Evolutionary conservation across 2,329 filamentous ascomycete genomes (phyloP).

Genomic region (Colletotrichum sojae): DNA sequence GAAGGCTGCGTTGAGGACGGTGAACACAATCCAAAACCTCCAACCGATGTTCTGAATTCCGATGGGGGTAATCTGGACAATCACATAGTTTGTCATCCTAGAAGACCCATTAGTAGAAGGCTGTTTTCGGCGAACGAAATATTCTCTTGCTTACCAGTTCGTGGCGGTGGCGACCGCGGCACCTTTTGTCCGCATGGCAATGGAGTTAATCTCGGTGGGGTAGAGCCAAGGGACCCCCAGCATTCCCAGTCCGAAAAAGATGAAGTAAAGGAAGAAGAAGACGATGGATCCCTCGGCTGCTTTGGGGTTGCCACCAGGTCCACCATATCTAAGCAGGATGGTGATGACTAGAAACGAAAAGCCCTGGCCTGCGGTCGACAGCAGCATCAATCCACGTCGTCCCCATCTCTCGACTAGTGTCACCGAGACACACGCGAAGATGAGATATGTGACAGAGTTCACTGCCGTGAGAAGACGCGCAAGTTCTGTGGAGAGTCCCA

Average conservation of each 20-base stretch:
- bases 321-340: constrained; percentile 44
- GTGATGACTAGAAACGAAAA: constrained; percentile 49
- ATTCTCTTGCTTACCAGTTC: constrained; percentile 47
- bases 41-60: constrained; percentile 61
- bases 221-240: constrained; percentile 58
- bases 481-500: constrained; percentile 62
- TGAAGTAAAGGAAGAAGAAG: constrained; percentile 51
- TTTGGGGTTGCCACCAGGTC: constrained; percentile 41
- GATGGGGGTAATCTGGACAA: constrained; percentile 43
- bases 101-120: not conserved
- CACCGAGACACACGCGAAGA: constrained; percentile 45
- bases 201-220: constrained; percentile 57
- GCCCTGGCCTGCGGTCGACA: constrained; percentile 46
- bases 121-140: not conserved
- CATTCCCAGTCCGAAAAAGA: constrained; percentile 50
- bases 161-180: constrained; percentile 53
- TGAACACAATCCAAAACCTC: constrained; percentile 67
- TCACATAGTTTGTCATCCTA: not conserved
- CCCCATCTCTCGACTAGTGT: constrained; percentile 49
- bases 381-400: constrained; percentile 49
- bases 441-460: constrained; percentile 48
- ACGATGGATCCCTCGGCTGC: constrained; percentile 47
- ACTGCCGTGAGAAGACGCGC: constrained; percentile 65
- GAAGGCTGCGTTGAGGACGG: constrained; percentile 61
- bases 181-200: constrained; percentile 56